Conservation (phyloP, 257 asterid genomes). For the Catharanthus roseus region DNA sequence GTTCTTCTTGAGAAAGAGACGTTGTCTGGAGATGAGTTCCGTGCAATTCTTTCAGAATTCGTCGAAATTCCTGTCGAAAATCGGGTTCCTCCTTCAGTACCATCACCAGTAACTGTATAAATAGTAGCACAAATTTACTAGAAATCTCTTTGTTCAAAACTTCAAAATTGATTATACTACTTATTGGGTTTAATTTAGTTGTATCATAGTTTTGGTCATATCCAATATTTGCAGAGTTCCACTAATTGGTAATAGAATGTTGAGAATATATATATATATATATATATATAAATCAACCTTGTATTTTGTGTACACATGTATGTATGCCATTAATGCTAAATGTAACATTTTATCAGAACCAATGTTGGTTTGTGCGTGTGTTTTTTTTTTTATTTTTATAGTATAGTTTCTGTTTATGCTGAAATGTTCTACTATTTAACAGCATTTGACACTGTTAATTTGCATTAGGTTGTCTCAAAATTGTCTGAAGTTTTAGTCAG, state of each 20-base stretch:
- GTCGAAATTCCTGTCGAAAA: conserved; percentile 78
- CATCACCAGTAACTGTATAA: conserved; percentile 54
- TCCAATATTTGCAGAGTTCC: conserved; percentile 4
- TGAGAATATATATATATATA: too few relatives aligned
- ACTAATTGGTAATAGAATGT: too few relatives aligned
- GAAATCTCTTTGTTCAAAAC: not conserved
- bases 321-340: not conserved
- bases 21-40: conserved; percentile 82
- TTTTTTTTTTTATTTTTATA: too few relatives aligned
- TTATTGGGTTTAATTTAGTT: conserved; percentile 16
- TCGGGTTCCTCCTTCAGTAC: conserved; percentile 44
- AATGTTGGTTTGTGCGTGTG: not conserved
- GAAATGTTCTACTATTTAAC: too few relatives aligned
- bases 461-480: too few relatives aligned
- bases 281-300: not conserved
- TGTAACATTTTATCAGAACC: not conserved
- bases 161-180: conserved; percentile 16
- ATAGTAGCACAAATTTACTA: conserved; percentile 20
- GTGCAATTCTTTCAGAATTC: conserved; percentile 77
- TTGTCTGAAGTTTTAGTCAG: too few relatives aligned
- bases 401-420: not conserved
- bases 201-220: conserved; percentile 9
- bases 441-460: too few relatives aligned
- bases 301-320: conserved; percentile 1
- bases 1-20: conserved; percentile 93